Evolutionary conservation across 2,329 filamentous ascomycete species (phyloP).

Genomic region (Alternaria viburni): DNA sequence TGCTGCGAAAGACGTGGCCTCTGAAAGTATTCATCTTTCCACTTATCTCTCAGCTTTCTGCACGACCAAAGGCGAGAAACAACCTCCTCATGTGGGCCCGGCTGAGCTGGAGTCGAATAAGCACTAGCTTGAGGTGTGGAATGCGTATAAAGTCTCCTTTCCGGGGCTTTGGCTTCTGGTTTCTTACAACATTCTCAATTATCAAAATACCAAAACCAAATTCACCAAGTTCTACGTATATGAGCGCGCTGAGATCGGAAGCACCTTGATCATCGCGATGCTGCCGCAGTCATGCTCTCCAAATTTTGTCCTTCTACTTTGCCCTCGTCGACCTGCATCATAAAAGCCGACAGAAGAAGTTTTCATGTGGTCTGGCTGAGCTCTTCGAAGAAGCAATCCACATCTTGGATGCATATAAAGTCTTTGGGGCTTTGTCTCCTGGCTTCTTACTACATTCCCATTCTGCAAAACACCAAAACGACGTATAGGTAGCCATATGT

Average conservation of each 20-base stretch:
- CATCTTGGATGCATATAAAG: fast-evolving
- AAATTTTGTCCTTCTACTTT: fast-evolving
- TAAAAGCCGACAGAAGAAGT: too few relatives aligned
- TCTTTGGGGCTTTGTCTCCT: neutral
- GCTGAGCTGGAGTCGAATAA: neutral
- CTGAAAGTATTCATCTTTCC: too few relatives aligned
- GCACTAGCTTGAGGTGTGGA: neutral
- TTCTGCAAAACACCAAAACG: neutral
- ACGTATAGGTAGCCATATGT: fast-evolving
- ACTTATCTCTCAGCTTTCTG: too few relatives aligned
- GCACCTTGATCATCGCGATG: too few relatives aligned
- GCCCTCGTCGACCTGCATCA: fast-evolving
- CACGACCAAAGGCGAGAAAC: too few relatives aligned
- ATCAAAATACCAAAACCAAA: neutral
- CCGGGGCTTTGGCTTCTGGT: neutral
- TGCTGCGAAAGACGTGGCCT: too few relatives aligned
- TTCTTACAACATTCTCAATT: neutral
- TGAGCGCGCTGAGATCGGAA: neutral
- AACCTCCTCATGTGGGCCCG: neutral
- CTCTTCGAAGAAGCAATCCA: fast-evolving
- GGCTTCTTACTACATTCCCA: neutral
- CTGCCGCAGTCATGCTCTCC: neutral
- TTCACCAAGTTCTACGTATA: neutral
- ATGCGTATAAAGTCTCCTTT: neutral
- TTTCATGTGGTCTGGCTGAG: too few relatives aligned